Conservation (phyloP, 2,329 filamentous ascomycete species). For the Colletotrichum sp. region DNA sequence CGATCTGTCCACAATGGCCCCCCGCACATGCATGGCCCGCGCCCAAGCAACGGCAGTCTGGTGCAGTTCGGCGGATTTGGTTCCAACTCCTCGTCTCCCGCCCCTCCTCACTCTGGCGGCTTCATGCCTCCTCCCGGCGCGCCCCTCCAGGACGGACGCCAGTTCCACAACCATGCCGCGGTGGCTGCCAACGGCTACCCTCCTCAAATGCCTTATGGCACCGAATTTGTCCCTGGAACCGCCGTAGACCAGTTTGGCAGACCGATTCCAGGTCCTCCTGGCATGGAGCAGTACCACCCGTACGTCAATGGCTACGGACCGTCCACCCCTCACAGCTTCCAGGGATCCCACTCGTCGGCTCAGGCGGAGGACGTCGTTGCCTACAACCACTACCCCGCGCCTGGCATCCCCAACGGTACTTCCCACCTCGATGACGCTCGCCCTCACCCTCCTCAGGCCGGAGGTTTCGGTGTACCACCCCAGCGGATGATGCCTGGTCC, state of each 20-base stretch:
- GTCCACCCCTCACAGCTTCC: slow-evolving; percentile 65
- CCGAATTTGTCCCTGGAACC: slow-evolving; percentile 37
- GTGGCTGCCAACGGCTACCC: slow-evolving; percentile 39
- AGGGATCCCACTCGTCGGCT: slow-evolving; percentile 63
- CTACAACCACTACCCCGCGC: slow-evolving; percentile 42
- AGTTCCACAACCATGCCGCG: slow-evolving; percentile 25
- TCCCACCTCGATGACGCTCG: slow-evolving; percentile 33
- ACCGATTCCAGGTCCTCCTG: slow-evolving; percentile 34
- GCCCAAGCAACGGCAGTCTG: slow-evolving; percentile 59
- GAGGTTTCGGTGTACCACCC: slow-evolving; percentile 23
- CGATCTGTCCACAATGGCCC: slow-evolving; percentile 39
- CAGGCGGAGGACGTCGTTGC: slow-evolving; percentile 50
- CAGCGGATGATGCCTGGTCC: slow-evolving; percentile 34
- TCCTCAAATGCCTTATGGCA: slow-evolving; percentile 39
- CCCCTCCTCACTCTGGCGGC: slow-evolving; percentile 50
- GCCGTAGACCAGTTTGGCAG: slow-evolving; percentile 42
- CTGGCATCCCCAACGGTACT: slow-evolving; percentile 42
- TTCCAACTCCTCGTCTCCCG: slow-evolving; percentile 64
- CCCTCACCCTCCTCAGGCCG: slow-evolving; percentile 3
- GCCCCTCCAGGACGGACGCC: slow-evolving; percentile 33
- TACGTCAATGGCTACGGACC: slow-evolving; percentile 51
- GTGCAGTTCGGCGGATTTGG: slow-evolving; percentile 58
- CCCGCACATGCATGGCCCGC: slow-evolving; percentile 51
- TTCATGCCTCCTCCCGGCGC: slow-evolving; percentile 56
- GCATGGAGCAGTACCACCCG: slow-evolving; percentile 36